Percentiles rank a stretch among this genome's conserved stretches.
phyloP scores from a whole-genome alignment of 2,329 filamentous ascomycete species.

The Daldinia sp. region DNA sequence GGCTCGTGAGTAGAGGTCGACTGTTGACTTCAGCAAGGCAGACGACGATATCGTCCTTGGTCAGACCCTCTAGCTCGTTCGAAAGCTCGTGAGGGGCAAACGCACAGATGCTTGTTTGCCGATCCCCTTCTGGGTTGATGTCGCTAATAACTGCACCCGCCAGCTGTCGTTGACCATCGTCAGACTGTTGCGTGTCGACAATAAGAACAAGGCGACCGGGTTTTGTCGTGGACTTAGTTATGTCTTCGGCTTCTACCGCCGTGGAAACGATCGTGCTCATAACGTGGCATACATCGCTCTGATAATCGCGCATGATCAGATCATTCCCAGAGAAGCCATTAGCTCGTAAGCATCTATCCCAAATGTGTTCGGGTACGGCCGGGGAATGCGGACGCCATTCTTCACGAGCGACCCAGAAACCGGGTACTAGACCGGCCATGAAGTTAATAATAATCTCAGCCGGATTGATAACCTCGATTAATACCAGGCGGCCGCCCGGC shows the following conservation, averaged over 20 bases:
- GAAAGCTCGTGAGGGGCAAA: neutral
- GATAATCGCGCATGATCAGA: constrained; percentile 6
- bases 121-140: neutral
- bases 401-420: constrained; percentile 3
- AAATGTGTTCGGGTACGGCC: neutral
- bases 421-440: constrained; percentile 7
- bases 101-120: neutral
- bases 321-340: constrained; percentile 12
- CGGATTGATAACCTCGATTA: constrained; percentile 8
- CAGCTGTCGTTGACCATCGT: neutral
- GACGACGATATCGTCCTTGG: neutral
- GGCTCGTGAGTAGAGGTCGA: neutral
- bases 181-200: neutral
- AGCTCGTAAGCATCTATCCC: constrained; percentile 1
- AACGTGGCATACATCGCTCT: neutral
- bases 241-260: neutral
- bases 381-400: constrained; percentile 2
- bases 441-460: constrained; percentile 3
- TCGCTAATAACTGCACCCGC: neutral
- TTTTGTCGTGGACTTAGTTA: neutral
- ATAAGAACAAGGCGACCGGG: neutral
- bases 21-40: constrained; percentile 2
- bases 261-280: constrained; percentile 5
- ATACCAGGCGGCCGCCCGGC: constrained; percentile 2
- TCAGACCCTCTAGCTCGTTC: neutral